Conservation (phyloP, 2,329 filamentous ascomycete genomes). For the Microdochium bolleyi region DNA sequence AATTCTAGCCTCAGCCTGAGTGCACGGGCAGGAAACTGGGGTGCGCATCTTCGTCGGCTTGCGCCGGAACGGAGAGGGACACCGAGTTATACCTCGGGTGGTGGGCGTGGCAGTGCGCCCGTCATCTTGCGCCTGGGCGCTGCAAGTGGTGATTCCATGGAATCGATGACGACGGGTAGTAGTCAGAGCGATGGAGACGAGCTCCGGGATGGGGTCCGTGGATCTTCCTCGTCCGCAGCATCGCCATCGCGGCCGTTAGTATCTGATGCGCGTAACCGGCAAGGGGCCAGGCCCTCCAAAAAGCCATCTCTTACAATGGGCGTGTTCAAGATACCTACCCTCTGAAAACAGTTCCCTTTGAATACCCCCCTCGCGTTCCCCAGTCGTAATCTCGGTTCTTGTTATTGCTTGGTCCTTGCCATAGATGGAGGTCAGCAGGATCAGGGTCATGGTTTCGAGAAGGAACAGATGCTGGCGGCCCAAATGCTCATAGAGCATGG, state of each 20-base stretch:
- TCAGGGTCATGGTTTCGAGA: no score
- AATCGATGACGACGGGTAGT: constrained; percentile 17
- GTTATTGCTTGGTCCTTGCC: no score
- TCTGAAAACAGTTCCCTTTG: no score
- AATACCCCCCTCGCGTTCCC: no score
- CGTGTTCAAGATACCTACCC: not conserved
- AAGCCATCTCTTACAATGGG: not conserved
- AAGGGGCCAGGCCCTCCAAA: not conserved
- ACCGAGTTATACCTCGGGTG: not conserved
- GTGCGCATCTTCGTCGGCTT: constrained; percentile 13
- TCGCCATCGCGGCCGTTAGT: not conserved
- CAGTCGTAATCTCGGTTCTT: no score
- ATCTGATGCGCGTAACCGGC: not conserved
- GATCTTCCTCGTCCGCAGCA: not conserved
- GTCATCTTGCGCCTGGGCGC: not conserved
- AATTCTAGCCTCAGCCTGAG: constrained; percentile 11
- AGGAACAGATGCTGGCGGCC: no score
- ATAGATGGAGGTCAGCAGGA: no score
- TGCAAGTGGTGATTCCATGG: constrained; percentile 14
- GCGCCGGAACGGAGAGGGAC: constrained; percentile 5
- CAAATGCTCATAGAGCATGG: no score
- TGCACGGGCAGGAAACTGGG: constrained; percentile 10
- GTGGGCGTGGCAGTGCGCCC: not conserved
- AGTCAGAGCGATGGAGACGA: constrained; percentile 17
- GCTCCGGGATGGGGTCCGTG: not conserved